These are phyloP conservation scores for Solanum chilense DNA, from an alignment of 257 asterid species.

Conservation along the genomic window DNA sequence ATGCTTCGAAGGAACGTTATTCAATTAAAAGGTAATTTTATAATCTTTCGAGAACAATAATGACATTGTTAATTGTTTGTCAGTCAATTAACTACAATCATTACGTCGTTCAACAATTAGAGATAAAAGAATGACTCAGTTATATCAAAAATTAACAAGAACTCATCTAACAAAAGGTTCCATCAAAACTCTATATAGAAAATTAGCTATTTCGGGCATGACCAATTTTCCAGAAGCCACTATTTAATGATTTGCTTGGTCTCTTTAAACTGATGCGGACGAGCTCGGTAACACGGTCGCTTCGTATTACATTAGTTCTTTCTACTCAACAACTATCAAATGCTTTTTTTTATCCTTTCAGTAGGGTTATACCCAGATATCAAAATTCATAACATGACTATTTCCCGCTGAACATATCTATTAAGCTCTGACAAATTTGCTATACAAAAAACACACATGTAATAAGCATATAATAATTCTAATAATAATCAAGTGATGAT, in stretches of 20 bases:
- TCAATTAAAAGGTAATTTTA: too few relatives aligned
- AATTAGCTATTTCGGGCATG: not conserved
- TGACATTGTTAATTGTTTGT: not conserved
- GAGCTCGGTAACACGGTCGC: fast-evolving
- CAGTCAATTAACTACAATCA: too few relatives aligned
- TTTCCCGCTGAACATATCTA: too few relatives aligned
- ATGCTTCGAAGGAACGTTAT: not conserved
- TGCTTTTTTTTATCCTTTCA: not conserved
- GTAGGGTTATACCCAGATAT: not conserved
- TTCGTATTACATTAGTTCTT: not conserved
- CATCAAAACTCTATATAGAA: not conserved
- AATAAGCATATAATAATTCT: not conserved
- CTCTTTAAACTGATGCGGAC: not conserved
- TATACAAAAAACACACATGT: not conserved
- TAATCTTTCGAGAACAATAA: too few relatives aligned
- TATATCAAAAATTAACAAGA: not conserved
- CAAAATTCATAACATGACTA: not conserved
- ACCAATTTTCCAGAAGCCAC: not conserved
- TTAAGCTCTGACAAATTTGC: not conserved
- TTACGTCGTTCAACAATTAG: not conserved
- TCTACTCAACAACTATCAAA: not conserved
- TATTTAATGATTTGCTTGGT: not conserved
- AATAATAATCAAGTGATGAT: not conserved
- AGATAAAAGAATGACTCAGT: not conserved
- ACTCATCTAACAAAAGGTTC: too few relatives aligned